Evolutionary conservation across 2,329 filamentous ascomycete genomes (phyloP).

Genomic region (Pezicula neosporulosa): DNA sequence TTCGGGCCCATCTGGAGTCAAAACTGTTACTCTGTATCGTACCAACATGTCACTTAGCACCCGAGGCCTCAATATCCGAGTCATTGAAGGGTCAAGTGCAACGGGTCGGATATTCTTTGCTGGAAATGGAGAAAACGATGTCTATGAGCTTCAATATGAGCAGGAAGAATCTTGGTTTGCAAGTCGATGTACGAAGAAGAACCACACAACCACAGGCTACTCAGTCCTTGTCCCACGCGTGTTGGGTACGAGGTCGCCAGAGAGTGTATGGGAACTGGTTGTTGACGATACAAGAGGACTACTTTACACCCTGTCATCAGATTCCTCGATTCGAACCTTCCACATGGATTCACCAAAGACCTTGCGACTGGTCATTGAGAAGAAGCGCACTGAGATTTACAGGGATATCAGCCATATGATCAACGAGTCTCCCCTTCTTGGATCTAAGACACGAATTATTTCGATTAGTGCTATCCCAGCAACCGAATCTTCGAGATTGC

Average conservation of each 20-base stretch:
- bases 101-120: slow-evolving; percentile 93
- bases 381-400: slow-evolving; percentile 54
- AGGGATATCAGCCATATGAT: slow-evolving; percentile 85
- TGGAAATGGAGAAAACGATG: slow-evolving; percentile 74
- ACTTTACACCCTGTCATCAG: slow-evolving; percentile 85
- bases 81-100: slow-evolving; percentile 73
- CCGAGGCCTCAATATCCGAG: slow-evolving; percentile 71
- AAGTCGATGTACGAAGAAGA: slow-evolving; percentile 80
- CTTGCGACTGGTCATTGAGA: slow-evolving; percentile 62
- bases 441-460: slow-evolving; percentile 68
- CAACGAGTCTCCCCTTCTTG: slow-evolving; percentile 67
- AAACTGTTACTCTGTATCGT: slow-evolving; percentile 76
- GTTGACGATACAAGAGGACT: slow-evolving; percentile 86
- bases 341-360: slow-evolving; percentile 69
- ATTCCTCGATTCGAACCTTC: slow-evolving; percentile 87
- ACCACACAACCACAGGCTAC: slow-evolving; percentile 77
- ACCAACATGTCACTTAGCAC: slow-evolving; percentile 81
- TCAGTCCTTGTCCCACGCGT: slow-evolving; percentile 57
- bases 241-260: slow-evolving; percentile 49
- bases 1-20: slow-evolving; percentile 64
- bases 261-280: slow-evolving; percentile 73
- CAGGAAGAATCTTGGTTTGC: slow-evolving; percentile 98
- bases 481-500: slow-evolving; percentile 75
- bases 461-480: slow-evolving; percentile 82
- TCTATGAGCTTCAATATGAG: slow-evolving; percentile 94